phyloP scores from a whole-genome alignment of 495 filamentous ascomycete genomes.

The Sordaria brevicollis region DNA sequence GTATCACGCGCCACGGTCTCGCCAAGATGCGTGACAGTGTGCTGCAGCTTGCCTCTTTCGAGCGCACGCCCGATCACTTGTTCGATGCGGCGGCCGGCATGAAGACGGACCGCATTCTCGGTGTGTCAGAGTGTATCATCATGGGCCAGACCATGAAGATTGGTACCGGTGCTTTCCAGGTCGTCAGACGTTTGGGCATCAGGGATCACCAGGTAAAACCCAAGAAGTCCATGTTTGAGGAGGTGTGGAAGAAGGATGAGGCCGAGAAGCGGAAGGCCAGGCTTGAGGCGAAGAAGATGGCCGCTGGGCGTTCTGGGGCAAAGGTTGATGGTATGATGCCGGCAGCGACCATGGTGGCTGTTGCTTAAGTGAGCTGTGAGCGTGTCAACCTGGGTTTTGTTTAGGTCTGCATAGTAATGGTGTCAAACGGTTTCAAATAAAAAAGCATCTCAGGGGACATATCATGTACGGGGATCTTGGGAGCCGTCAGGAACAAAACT shows the following conservation, averaged over 20 bases:
- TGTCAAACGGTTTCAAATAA: neutral
- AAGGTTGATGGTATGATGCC: neutral
- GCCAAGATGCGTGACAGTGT: slow-evolving; percentile 96
- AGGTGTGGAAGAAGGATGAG: slow-evolving; percentile 47
- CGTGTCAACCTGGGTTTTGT: neutral
- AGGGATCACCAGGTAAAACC: slow-evolving; percentile 49
- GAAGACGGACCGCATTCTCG: slow-evolving; percentile 81
- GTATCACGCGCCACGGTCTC: slow-evolving; percentile 92
- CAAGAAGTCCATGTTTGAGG: slow-evolving; percentile 68
- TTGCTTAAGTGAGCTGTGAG: neutral
- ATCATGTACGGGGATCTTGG: neutral
- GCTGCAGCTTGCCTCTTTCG: slow-evolving; percentile 89
- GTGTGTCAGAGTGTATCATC: slow-evolving; percentile 95
- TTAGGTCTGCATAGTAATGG: neutral
- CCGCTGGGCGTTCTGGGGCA: neutral
- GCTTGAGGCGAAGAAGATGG: slow-evolving; percentile 9
- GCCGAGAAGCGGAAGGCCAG: slow-evolving; percentile 22
- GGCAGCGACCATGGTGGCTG: neutral
- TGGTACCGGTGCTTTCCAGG: slow-evolving; percentile 85
- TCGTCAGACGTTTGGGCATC: slow-evolving; percentile 66
- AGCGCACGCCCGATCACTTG: slow-evolving; percentile 96
- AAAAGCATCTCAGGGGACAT: neutral
- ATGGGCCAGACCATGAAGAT: slow-evolving; percentile 89
- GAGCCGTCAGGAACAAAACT: neutral
- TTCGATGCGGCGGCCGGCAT: slow-evolving; percentile 89